Conservation (phyloP, 2,329 filamentous ascomycete genomes). For the Exophiala phaeomuriformis region DNA sequence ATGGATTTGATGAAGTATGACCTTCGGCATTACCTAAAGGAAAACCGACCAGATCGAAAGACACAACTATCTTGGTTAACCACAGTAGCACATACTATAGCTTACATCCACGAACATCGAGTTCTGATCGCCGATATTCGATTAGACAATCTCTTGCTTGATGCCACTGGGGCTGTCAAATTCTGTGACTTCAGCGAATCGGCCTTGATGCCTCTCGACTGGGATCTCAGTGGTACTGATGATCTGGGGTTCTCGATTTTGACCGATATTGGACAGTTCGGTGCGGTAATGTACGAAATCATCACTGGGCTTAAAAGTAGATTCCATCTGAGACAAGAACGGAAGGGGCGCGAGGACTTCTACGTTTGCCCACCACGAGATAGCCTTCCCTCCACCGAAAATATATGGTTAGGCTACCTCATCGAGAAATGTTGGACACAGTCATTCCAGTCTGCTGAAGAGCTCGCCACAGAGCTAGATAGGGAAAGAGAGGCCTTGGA, state of each 20-base stretch:
- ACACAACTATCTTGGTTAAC: conserved; percentile 13
- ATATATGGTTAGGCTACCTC: conserved; percentile 28
- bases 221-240: conserved; percentile 28
- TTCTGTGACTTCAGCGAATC: conserved; percentile 30
- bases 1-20: conserved; percentile 20
- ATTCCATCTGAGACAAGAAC: conserved; percentile 27
- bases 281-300: conserved; percentile 31
- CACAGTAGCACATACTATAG: conserved; percentile 11
- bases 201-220: conserved; percentile 25
- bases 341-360: conserved; percentile 2
- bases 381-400: conserved; percentile 26
- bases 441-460: conserved; percentile 18
- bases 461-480: conserved; percentile 20
- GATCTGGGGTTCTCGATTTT: conserved; percentile 28
- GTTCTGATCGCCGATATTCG: conserved; percentile 5
- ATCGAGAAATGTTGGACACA: conserved; percentile 29
- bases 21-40: conserved; percentile 14
- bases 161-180: conserved; percentile 21
- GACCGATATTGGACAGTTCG: conserved; percentile 31
- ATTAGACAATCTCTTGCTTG: conserved; percentile 2
- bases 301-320: conserved; percentile 25
- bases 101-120: conserved; percentile 1
- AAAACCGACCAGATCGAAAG: not conserved
- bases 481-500: not conserved
- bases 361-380: conserved; percentile 1